Base-by-base conservation (phyloP, 2,329 filamentous ascomycete species). In the Gnomoniopsis sp. region DNA sequence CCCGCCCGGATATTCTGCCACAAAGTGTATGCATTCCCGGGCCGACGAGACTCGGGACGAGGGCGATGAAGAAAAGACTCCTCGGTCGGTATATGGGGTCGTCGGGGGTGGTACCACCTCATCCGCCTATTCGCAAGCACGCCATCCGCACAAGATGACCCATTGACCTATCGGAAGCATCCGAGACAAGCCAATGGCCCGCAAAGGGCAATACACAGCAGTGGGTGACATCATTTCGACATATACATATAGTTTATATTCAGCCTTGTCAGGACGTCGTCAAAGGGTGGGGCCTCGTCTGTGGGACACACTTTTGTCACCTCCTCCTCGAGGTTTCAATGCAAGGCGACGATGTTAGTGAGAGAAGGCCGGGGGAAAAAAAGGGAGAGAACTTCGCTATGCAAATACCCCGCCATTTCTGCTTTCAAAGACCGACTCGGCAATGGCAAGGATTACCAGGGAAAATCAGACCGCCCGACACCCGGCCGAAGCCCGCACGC, bases 91-190 rank as follows among this genome's bases (percentile, higher is more conserved):
- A n/a, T n/a, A n/a, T n/a, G n/a, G n/a, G n/a, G n/a, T n/a, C n/a
- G 26, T 30, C 26, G 26, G 26, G 26, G 8, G 26, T 30, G 26
- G 26, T 30, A 30, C 17, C 43, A 44, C 17, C 19, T 19, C 10
- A 44, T 19, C 15, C 43, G 8, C 19, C 17, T 22, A 19, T 11
- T 44, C 19, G n/a, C 44, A 44, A 61, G 49, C 59, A 61, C 59
- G 59, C 59, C 36, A 55, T 61, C 26, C 14, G 10, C n/a, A 19
- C 17, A 46, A 36, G 21, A n/a, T 19, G 14, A 33, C 47, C 55
- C 51, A 58, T 58, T 61, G 55, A 22, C 59, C 59, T 58, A 61
- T 58, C 50, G 38, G 47, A 19, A 38, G 19, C 22, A 30, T n/a
- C 50, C 15, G 14, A 8, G 14, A 17, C 38, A 17, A 30, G 46